These are phyloP conservation scores for Pseudotulostoma volvatum DNA, from an alignment of 495 filamentous ascomycete species.

Conservation along the genomic window DNA sequence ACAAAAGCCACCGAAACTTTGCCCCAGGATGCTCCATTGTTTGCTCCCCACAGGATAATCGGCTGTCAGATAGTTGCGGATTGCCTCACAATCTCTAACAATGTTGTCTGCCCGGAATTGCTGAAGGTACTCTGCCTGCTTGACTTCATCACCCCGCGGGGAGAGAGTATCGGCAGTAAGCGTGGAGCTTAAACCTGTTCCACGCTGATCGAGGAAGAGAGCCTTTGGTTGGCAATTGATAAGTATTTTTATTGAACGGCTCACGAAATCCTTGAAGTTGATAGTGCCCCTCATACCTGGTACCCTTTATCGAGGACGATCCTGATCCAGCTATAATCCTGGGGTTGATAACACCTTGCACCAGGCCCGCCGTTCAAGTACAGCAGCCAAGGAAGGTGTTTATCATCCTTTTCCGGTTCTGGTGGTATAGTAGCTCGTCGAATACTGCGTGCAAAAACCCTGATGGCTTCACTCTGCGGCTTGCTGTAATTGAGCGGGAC, in stretches of 20 bases:
- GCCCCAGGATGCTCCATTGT: conserved; percentile 74
- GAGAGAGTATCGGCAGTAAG: conserved; percentile 55
- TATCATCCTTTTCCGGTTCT: conserved; percentile 32
- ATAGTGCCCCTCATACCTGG: conserved; percentile 17
- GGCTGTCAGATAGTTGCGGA: conserved; percentile 53
- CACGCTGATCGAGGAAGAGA: conserved; percentile 74
- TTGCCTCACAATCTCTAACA: conserved; percentile 76
- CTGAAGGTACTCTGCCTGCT: conserved; percentile 70
- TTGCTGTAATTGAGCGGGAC: conserved; percentile 61
- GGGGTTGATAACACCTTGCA: conserved; percentile 53
- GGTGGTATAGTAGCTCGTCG: conserved; percentile 46
- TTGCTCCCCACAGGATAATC: conserved; percentile 52
- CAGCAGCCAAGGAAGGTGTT: conserved; percentile 44
- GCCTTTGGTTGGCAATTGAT: conserved; percentile 39
- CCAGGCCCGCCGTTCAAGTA: conserved; percentile 69
- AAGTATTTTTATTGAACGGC: too few species aligned
- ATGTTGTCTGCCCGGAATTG: conserved; percentile 79
- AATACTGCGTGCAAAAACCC: conserved; percentile 62
- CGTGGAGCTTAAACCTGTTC: conserved; percentile 69
- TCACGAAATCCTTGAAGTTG: too few species aligned
- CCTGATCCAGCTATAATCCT: conserved; percentile 48
- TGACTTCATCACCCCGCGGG: conserved; percentile 40
- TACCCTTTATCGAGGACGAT: conserved; percentile 68
- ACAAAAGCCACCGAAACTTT: conserved; percentile 87
- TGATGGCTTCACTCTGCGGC: conserved; percentile 42